These are phyloP conservation scores for Coemansia sp. DNA, from an alignment of 192 early-diverging fungal genomes.

Conservation along the genomic window DNA sequence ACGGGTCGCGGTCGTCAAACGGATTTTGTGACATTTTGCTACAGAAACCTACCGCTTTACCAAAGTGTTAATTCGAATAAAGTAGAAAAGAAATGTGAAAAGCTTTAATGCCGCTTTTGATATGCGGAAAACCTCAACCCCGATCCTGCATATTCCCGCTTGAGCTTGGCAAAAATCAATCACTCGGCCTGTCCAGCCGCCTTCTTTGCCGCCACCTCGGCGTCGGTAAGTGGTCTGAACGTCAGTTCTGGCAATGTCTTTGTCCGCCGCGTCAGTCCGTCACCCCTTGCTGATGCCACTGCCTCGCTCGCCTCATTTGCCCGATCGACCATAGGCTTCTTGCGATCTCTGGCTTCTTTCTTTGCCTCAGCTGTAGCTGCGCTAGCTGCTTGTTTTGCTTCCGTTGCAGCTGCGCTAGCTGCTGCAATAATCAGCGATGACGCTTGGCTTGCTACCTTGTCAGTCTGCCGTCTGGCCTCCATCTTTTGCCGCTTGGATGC, in stretches of 20 bases:
- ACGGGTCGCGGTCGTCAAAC: constrained; percentile 47
- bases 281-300: background rate
- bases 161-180: background rate
- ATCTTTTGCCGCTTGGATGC: constrained; percentile 32
- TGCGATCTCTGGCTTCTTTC: background rate
- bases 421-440: constrained; percentile 30
- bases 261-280: constrained; percentile 18
- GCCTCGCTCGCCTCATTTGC: background rate
- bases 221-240: constrained; percentile 39
- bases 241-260: constrained; percentile 22
- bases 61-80: background rate
- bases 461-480: background rate
- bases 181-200: background rate
- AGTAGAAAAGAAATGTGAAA: constrained; percentile 6
- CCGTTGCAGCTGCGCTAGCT: constrained; percentile 31
- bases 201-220: constrained; percentile 42
- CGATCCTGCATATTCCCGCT: background rate
- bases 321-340: background rate
- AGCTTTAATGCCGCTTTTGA: background rate
- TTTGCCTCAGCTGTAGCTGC: constrained; percentile 34
- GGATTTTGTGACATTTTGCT: constrained; percentile 45
- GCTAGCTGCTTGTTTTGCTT: constrained; percentile 29
- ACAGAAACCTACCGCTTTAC: background rate
- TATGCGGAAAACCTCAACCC: background rate
- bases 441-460: constrained; percentile 12